A percentile compares a stretch with the other conserved stretches of the same genome.
Evolutionary conservation across 2,329 filamentous ascomycete genomes (phyloP).

Genomic region (Ophiostoma pallidulum): DNA sequence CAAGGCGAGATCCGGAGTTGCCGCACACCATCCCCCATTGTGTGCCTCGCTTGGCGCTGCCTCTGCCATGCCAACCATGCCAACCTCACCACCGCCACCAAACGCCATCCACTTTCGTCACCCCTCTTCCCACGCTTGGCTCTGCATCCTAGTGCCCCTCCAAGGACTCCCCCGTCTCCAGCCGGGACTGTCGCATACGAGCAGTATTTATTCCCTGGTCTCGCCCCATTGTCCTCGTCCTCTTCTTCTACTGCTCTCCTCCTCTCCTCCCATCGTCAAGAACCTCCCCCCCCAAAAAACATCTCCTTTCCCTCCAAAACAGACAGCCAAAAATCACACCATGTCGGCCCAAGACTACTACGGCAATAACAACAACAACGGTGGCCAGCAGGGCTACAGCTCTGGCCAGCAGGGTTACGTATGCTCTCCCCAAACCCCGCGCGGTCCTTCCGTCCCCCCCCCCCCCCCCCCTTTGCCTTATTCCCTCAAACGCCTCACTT

Average conservation of each 20-base stretch:
- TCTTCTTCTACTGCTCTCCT: neutral
- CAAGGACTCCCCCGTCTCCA: neutral
- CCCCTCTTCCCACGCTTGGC: no score
- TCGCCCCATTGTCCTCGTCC: neutral
- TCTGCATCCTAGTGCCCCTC: no score
- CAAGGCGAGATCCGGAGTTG: conserved; percentile 2
- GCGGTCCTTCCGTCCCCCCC: neutral
- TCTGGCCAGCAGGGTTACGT: conserved; percentile 10
- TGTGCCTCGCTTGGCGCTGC: no score
- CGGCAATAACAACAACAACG: conserved; percentile 7
- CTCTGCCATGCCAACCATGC: no score
- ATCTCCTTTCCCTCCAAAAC: no score
- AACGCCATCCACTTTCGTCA: no score
- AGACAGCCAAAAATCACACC: conserved; percentile 6
- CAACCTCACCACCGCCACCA: no score
- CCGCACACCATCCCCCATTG: neutral
- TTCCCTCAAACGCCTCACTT: neutral
- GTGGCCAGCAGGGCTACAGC: conserved; percentile 15
- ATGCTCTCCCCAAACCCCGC: neutral
- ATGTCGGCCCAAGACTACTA: conserved; percentile 20
- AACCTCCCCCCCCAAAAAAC: neutral
- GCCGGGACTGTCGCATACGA: no score
- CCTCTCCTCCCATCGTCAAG: neutral
- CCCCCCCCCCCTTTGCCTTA: neutral
- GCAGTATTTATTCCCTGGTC: conserved; percentile 5